Evolutionary conservation across 192 early-diverging fungal species (phyloP).

Genomic region (Geranomyces michiganensis): DNA sequence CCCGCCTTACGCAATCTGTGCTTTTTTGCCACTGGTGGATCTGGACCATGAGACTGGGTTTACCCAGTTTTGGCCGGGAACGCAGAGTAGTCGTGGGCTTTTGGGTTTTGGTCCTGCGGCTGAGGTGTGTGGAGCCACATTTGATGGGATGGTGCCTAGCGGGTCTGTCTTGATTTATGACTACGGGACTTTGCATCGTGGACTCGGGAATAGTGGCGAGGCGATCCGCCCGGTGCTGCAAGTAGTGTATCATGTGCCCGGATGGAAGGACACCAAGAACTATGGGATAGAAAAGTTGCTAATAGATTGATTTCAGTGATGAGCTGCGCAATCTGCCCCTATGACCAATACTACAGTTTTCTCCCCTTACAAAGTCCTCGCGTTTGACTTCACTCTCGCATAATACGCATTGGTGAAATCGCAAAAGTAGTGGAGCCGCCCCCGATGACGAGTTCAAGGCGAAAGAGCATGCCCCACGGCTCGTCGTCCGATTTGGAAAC

Average conservation of each 20-base stretch:
- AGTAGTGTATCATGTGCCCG: conserved; percentile 19
- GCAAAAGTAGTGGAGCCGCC: too few species aligned
- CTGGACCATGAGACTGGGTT: conserved; percentile 14
- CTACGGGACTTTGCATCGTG: conserved; percentile 25
- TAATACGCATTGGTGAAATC: too few species aligned
- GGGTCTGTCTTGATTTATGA: conserved; percentile 26
- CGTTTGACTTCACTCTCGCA: too few species aligned
- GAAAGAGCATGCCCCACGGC: too few species aligned
- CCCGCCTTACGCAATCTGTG: conserved; percentile 18
- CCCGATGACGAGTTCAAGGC: too few species aligned
- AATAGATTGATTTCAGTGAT: too few species aligned
- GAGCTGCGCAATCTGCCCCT: too few species aligned
- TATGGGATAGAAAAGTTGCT: conserved; percentile 2
- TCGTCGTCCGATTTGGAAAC: too few species aligned
- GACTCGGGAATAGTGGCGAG: conserved; percentile 15
- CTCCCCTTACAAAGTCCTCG: too few species aligned
- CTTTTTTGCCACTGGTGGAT: conserved; percentile 25
- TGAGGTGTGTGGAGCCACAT: conserved; percentile 29
- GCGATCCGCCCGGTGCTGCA: conserved; percentile 18
- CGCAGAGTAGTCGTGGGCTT: conserved; percentile 1
- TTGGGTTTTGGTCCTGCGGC: conserved; percentile 32
- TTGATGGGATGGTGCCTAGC: conserved; percentile 17
- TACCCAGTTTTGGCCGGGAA: conserved; percentile 32
- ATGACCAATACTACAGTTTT: too few species aligned
- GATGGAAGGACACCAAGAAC: conserved; percentile 27